Percentiles rank a stretch among this genome's conserved stretches.
Conservation (phyloP, 1,284 basidiomycete genomes). For the Tilletia walkeri region DNA sequence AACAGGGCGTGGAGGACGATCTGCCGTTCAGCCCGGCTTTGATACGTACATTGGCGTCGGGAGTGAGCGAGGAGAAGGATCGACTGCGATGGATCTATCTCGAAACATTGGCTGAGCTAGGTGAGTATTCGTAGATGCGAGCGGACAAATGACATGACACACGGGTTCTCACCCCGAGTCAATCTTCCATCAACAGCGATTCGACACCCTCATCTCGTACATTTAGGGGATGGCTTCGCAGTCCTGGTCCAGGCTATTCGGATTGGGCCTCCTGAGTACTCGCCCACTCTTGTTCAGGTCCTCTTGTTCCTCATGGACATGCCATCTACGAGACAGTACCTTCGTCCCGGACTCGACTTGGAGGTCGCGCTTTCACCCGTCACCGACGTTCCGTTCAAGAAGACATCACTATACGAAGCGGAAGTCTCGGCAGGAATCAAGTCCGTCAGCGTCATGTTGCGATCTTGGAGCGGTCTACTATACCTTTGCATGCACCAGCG, state of each 20-base stretch:
- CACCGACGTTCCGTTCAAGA: conserved; percentile 83
- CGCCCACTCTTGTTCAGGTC: conserved; percentile 76
- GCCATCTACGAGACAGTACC: conserved; percentile 75
- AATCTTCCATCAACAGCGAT: conserved; percentile 59
- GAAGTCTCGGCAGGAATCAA: conserved; percentile 72
- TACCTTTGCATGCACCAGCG: conserved; percentile 90
- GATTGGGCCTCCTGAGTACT: conserved; percentile 81
- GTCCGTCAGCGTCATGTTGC: conserved; percentile 77
- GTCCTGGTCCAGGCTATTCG: conserved; percentile 80
- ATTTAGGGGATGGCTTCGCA: conserved; percentile 79
- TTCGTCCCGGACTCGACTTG: conserved; percentile 80
- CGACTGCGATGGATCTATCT: conserved; percentile 79
- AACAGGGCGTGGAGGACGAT: not conserved
- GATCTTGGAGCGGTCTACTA: conserved; percentile 90
- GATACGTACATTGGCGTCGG: not conserved
- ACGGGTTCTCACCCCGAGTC: conserved; percentile 24
- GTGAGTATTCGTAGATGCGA: conserved; percentile 60
- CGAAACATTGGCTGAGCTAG: conserved; percentile 85
- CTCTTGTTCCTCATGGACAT: conserved; percentile 83
- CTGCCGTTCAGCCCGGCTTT: conserved; percentile 8
- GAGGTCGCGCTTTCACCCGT: conserved; percentile 77
- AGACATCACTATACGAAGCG: conserved; percentile 58
- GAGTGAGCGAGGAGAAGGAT: conserved; percentile 62
- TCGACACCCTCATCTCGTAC: conserved; percentile 78
- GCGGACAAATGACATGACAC: not conserved